phyloP scores from a whole-genome alignment of 2,329 filamentous ascomycete species.

The Fusarium temperatum region DNA sequence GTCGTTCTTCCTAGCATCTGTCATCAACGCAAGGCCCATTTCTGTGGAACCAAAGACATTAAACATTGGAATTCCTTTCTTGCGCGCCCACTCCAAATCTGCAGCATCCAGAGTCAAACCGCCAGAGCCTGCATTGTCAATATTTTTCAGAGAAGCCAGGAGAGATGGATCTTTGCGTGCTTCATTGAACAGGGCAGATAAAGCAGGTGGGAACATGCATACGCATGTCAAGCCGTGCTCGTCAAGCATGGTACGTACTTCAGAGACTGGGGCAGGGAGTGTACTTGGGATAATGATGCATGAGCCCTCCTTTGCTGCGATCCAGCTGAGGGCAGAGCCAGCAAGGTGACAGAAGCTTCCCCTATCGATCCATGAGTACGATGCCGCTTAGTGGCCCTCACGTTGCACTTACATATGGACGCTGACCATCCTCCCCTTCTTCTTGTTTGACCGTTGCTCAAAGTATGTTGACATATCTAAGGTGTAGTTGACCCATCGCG shows the following conservation, averaged over 20 bases:
- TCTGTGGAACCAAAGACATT: constrained; percentile 31
- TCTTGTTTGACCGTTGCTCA: background rate
- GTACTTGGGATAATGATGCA: constrained; percentile 25
- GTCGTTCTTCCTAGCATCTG: background rate
- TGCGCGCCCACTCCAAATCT: constrained; percentile 21
- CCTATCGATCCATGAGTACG: background rate
- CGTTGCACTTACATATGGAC: background rate
- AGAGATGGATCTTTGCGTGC: constrained; percentile 16
- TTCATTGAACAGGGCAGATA: constrained; percentile 14
- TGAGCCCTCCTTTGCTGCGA: background rate
- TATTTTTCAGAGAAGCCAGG: background rate
- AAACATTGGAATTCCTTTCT: constrained; percentile 1
- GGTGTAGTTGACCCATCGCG: constrained; percentile 19
- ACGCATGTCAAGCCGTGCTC: constrained; percentile 7
- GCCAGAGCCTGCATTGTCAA: constrained; percentile 3
- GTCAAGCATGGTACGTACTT: constrained; percentile 12
- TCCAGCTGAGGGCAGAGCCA: background rate
- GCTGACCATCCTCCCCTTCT: background rate
- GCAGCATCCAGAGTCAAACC: background rate
- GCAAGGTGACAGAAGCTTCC: constrained; percentile 35
- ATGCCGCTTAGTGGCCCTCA: fast-evolving
- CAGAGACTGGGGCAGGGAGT: constrained; percentile 2
- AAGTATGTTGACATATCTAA: background rate
- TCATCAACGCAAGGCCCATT: background rate
- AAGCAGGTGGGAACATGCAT: constrained; percentile 5